A percentile compares a stretch with the other conserved stretches of the same genome.
phyloP scores from a whole-genome alignment of 768 basidiomycete species.

The Vishniacozyma victoriae region DNA sequence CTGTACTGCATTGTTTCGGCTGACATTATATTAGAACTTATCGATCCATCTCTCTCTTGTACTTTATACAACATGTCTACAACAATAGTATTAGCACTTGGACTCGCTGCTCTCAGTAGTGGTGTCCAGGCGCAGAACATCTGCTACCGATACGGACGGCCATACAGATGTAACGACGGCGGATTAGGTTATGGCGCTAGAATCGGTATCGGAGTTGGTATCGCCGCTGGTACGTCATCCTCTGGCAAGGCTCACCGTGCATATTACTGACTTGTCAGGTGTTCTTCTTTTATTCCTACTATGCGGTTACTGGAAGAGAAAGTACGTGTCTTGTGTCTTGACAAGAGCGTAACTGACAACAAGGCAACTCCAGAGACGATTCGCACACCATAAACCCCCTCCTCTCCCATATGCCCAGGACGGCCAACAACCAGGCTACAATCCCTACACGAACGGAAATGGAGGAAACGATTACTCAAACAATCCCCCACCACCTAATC shows the following conservation, averaged over 20 bases:
- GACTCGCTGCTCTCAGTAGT: too few species aligned
- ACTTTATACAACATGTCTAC: too few species aligned
- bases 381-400: constrained; percentile 27
- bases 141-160: too few species aligned
- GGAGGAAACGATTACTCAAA: too few species aligned
- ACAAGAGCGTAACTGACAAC: too few species aligned
- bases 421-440: constrained; percentile 12
- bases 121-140: too few species aligned
- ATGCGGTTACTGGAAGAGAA: constrained; percentile 27
- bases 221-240: constrained; percentile 35
- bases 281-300: constrained; percentile 23
- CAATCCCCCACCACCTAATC: constrained; percentile 36
- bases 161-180: constrained; percentile 26
- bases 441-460: constrained; percentile 30
- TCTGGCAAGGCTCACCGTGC: too few species aligned
- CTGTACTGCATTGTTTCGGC: too few species aligned
- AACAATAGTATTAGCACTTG: too few species aligned
- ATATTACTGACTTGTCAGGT: too few species aligned
- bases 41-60: too few species aligned
- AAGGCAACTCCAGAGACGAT: constrained; percentile 33
- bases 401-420: constrained; percentile 27
- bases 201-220: constrained; percentile 42
- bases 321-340: constrained; percentile 41
- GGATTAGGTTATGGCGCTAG: constrained; percentile 35
- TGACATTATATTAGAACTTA: too few species aligned